Conservation (phyloP, 1,284 basidiomycete genomes). For the Pseudozyma thailandica region DNA sequence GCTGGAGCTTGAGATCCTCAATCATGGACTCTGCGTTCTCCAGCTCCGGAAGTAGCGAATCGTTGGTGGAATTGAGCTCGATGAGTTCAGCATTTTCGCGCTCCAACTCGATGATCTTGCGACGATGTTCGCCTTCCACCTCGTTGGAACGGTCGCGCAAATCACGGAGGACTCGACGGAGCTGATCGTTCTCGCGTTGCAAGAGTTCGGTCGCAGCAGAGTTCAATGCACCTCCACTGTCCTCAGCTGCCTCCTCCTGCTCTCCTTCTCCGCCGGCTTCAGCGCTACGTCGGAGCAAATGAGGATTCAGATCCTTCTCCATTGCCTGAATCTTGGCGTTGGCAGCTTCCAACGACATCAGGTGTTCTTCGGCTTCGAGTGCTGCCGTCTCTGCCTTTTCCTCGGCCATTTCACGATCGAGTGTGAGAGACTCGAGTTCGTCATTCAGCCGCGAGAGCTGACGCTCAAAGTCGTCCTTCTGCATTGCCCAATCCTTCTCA, state of each 20-base stretch:
- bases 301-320: conserved; percentile 44
- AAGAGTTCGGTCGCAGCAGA: conserved; percentile 75
- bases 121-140: conserved; percentile 84
- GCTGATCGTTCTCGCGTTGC: conserved; percentile 92
- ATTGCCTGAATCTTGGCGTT: conserved; percentile 69
- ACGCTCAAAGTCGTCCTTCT: conserved; percentile 53
- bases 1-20: conserved; percentile 90
- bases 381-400: conserved; percentile 85
- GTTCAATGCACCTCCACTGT: conserved; percentile 14
- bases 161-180: conserved; percentile 84
- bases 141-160: conserved; percentile 72
- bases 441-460: conserved; percentile 80
- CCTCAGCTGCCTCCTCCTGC: conserved; percentile 11
- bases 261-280: conserved; percentile 16
- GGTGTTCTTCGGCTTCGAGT: conserved; percentile 81
- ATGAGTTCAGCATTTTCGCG: conserved; percentile 75
- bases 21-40: conserved; percentile 74
- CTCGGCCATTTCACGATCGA: conserved; percentile 97
- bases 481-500: conserved; percentile 57
- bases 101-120: conserved; percentile 86
- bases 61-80: conserved; percentile 41
- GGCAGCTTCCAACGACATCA: conserved; percentile 85
- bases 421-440: conserved; percentile 90
- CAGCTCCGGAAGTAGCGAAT: conserved; percentile 46
- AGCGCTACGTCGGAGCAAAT: conserved; percentile 24